Base-by-base conservation (phyloP, 805 yeast species). In the Pichia exigua region DNA sequence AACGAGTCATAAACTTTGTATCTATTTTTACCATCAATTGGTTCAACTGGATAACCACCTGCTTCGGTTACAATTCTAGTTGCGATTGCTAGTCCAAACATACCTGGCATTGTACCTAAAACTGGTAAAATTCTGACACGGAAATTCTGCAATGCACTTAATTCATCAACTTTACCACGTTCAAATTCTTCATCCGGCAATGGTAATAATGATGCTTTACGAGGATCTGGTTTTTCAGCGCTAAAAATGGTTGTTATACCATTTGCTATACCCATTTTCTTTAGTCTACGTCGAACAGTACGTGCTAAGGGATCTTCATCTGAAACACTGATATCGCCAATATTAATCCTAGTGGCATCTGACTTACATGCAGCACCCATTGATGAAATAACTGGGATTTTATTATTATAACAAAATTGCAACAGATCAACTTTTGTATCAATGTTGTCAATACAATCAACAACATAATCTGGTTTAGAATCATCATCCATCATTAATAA, bases 361-460 rank as follows among this genome's bases (percentile, higher is more conserved):
- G 95, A 85, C 66, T 94, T 94, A 59, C 96, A 85, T 5, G 97
- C 96, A 1, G 99, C 98, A 27, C 99, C 99, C 82, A 95, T 95
- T 0, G 97, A 87, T 5, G 95, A 83, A 41, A 94, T 78, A 32
- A 90, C 85, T n/a, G 78, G 79, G 35, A 92, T 64, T 1, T 74
- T 66, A 44, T 80, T 69, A 18, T 75, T 73, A 63, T 82, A 72
- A 58, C 95, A 84, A 67, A 76, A 91, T 32, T 83, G 82, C 57
- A 94, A 71, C 48, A 94, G 72, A 61, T 94, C 99, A 27, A 91
- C 95, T 63, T 94, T 94, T n/a, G 98, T 91, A 60, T 92, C 96
- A 54, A 94, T 85, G 65, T 94, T 94, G 69, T 94, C 99, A 59
- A 94, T 94, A 70, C 98, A 94, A 64, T 94, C 99, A 28, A 94